These are phyloP conservation scores for Combretum micranthum DNA, from an alignment of 345 rosid species.

Conservation along the genomic window DNA sequence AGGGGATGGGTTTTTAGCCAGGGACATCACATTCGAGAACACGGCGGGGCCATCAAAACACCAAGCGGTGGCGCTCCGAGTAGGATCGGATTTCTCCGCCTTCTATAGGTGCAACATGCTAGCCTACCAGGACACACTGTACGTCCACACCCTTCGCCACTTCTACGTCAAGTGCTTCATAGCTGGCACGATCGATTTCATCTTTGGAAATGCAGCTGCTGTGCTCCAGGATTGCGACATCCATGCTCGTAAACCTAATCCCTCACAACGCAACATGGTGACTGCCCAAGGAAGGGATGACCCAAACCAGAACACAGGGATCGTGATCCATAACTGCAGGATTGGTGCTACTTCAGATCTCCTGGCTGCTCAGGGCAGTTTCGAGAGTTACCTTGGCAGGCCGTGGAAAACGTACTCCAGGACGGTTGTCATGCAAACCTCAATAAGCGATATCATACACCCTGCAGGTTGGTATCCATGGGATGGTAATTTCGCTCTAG, in stretches of 20 bases:
- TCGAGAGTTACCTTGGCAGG: conserved; percentile 52
- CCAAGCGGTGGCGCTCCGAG: conserved; percentile 78
- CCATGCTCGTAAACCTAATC: conserved; percentile 54
- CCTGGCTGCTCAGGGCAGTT: conserved; percentile 17
- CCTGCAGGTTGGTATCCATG: conserved; percentile 68
- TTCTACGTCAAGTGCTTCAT: conserved; percentile 45
- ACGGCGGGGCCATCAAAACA: conserved; percentile 74
- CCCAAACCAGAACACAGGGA: conserved; percentile 62
- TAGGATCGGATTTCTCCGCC: conserved; percentile 54
- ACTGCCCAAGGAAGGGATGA: conserved; percentile 74
- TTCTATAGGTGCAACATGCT: conserved; percentile 50
- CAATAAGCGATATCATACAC: conserved; percentile 40
- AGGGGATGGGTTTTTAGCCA: conserved; percentile 65
- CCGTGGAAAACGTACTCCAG: conserved; percentile 68
- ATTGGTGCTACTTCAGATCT: conserved; percentile 63
- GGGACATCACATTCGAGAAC: conserved; percentile 64
- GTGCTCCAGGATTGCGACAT: conserved; percentile 61
- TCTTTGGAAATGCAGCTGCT: conserved; percentile 64
- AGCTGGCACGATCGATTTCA: conserved; percentile 67
- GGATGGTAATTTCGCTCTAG: conserved; percentile 53
- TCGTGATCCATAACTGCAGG: conserved; percentile 62
- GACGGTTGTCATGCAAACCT: conserved; percentile 56
- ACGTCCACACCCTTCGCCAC: conserved; percentile 66
- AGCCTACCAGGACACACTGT: conserved; percentile 80
- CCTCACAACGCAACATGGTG: conserved; percentile 62